phyloP scores from a whole-genome alignment of 352 stramenopile genomes.

The Globisporangium cystogenes region DNA sequence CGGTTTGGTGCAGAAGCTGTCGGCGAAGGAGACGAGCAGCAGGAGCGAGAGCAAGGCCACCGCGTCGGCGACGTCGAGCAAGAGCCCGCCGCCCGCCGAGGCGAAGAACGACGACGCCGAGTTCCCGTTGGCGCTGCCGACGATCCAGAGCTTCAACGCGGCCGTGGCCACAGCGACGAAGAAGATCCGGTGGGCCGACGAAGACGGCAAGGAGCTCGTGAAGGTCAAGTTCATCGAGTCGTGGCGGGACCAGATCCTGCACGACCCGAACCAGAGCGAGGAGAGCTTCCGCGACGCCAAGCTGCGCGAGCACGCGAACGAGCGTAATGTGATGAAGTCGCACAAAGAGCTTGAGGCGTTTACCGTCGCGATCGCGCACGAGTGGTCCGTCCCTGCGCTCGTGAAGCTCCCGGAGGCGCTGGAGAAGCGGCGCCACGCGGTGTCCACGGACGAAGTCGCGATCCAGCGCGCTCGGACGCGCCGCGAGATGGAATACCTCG shows the following conservation, averaged over 20 bases:
- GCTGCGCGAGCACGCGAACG: slow-evolving; percentile 76
- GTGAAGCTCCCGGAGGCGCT: slow-evolving; percentile 58
- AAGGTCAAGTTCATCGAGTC: slow-evolving; percentile 85
- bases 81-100: slow-evolving; percentile 19
- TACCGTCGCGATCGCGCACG: slow-evolving; percentile 36
- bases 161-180: slow-evolving; percentile 32
- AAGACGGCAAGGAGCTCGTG: slow-evolving; percentile 67
- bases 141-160: slow-evolving; percentile 81
- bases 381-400: slow-evolving; percentile 63
- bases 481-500: slow-evolving; percentile 79
- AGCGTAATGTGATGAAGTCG: slow-evolving; percentile 54
- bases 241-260: slow-evolving; percentile 71
- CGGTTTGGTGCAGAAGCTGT: slow-evolving; percentile 13
- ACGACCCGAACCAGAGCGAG: slow-evolving; percentile 51
- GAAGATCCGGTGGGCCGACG: slow-evolving; percentile 79
- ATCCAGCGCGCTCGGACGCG: slow-evolving; percentile 62
- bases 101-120: slow-evolving; percentile 26
- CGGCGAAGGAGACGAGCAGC: slow-evolving; percentile 11
- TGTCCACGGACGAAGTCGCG: slow-evolving; percentile 56
- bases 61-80: not conserved
- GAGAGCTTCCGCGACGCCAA: slow-evolving; percentile 81
- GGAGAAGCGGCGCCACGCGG: slow-evolving; percentile 22
- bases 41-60: slow-evolving; percentile 9
- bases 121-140: slow-evolving; percentile 46
- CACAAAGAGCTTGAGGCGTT: slow-evolving; percentile 60